Evolutionary conservation across 1,139 yeast genomes (phyloP).

Genomic region (Suhomyces wounanorum): DNA sequence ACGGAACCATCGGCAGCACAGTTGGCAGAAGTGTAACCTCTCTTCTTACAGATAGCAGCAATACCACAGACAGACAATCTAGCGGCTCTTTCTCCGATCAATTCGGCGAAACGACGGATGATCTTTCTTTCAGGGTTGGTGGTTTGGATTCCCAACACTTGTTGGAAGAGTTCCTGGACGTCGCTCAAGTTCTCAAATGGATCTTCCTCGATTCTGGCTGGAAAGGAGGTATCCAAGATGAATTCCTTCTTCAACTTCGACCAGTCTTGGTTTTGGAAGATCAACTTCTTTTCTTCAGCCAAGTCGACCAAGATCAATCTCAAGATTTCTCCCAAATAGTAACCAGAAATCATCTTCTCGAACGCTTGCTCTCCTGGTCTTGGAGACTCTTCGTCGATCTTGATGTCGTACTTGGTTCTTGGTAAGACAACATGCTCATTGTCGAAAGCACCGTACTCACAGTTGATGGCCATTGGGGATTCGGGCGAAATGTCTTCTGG

Average conservation of each 20-base stretch:
- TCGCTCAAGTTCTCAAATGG: constrained; percentile 83
- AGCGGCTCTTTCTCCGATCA: constrained; percentile 90
- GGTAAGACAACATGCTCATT: constrained; percentile 84
- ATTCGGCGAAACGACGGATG: constrained; percentile 79
- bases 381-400: constrained; percentile 83
- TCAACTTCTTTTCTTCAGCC: constrained; percentile 55
- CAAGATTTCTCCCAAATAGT: constrained; percentile 90
- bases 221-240: constrained; percentile 85
- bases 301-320: constrained; percentile 80
- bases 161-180: constrained; percentile 65
- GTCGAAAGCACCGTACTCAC: constrained; percentile 98
- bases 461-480: constrained; percentile 91
- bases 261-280: constrained; percentile 72
- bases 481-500: constrained; percentile 62
- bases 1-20: constrained; percentile 99
- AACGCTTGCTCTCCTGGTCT: constrained; percentile 96
- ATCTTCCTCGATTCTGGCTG: constrained; percentile 86
- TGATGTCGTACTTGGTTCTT: constrained; percentile 82
- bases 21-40: constrained; percentile 74
- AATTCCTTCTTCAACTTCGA: constrained; percentile 58
- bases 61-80: constrained; percentile 93
- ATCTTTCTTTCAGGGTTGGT: constrained; percentile 80
- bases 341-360: constrained; percentile 97
- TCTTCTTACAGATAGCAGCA: constrained; percentile 91
- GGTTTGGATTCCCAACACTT: constrained; percentile 60